These are phyloP conservation scores for Lodderomyces beijingensis DNA, from an alignment of 1,139 yeast genomes.

Conservation along the genomic window DNA sequence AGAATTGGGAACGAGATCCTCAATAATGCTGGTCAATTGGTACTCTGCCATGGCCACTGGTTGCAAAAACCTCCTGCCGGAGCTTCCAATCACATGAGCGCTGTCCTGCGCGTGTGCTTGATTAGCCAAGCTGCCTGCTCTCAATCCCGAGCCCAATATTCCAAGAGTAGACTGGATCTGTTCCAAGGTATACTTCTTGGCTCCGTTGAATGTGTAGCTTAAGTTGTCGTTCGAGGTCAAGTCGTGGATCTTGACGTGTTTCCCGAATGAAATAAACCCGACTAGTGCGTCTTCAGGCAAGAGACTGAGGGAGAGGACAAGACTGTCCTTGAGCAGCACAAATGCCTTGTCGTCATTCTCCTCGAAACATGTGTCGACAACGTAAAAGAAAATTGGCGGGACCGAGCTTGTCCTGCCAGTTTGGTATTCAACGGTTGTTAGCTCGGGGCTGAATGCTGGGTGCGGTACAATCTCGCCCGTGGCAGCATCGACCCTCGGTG, in stretches of 20 bases:
- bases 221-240: conserved; percentile 29
- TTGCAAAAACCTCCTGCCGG: conserved; percentile 40
- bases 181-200: conserved; percentile 48
- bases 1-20: conserved; percentile 47
- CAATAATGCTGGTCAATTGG: conserved; percentile 49
- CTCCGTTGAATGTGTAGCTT: conserved; percentile 53
- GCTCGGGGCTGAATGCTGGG: conserved; percentile 33
- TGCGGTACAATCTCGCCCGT: conserved; percentile 23
- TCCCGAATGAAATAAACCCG: conserved; percentile 61
- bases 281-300: conserved; percentile 58
- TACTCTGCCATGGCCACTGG: conserved; percentile 53
- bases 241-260: conserved; percentile 62
- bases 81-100: conserved; percentile 20
- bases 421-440: conserved; percentile 58
- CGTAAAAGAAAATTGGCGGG: conserved; percentile 55
- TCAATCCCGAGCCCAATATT: conserved; percentile 38
- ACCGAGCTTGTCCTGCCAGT: conserved; percentile 40
- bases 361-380: conserved; percentile 66
- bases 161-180: conserved; percentile 53
- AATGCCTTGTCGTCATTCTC: conserved; percentile 37
- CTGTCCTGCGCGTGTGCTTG: not conserved
- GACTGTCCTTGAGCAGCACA: conserved; percentile 50
- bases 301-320: conserved; percentile 49
- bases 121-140: conserved; percentile 11
- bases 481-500: conserved; percentile 10